Percentiles rank a stretch among this genome's conserved stretches.
These are phyloP conservation scores for Phytophthora pluvialis DNA, from an alignment of 352 stramenopile species.

Conservation along the genomic window DNA sequence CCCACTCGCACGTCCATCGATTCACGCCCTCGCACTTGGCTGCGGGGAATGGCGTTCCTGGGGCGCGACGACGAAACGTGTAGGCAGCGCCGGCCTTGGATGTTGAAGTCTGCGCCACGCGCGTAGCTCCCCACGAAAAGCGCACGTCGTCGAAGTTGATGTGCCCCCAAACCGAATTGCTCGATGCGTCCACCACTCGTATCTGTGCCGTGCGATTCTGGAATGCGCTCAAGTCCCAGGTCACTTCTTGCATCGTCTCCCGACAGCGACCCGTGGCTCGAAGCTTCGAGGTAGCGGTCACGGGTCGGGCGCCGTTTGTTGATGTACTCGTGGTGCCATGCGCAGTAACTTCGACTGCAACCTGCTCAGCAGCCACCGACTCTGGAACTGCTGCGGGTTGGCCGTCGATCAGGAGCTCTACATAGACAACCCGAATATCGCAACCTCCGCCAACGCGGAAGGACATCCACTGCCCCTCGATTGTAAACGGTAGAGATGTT, in stretches of 20 bases:
- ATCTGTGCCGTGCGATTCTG: conserved; percentile 87
- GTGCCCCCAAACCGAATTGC: conserved; percentile 90
- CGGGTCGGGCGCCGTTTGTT: conserved; percentile 15
- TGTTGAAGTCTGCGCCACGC: conserved; percentile 67
- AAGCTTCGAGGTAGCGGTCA: conserved; percentile 61
- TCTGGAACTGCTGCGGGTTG: conserved; percentile 39
- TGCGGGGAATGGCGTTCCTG: conserved; percentile 34
- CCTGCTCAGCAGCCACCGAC: conserved; percentile 39
- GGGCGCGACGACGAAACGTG: conserved; percentile 75
- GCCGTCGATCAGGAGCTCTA: conserved; percentile 96
- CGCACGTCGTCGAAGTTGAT: conserved; percentile 97
- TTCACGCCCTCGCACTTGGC: conserved; percentile 70
- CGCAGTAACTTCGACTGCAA: conserved; percentile 35
- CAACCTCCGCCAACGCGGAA: conserved; percentile 97
- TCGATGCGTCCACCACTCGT: conserved; percentile 93
- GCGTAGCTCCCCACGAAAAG: conserved; percentile 87
- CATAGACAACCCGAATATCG: conserved; percentile 90
- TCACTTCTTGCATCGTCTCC: conserved; percentile 89
- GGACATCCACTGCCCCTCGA: conserved; percentile 88
- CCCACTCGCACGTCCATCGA: conserved; percentile 80
- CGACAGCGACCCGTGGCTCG: conserved; percentile 90
- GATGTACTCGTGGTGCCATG: conserved; percentile 9
- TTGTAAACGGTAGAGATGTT: conserved; percentile 94
- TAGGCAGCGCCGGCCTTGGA: conserved; percentile 81
- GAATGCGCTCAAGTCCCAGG: conserved; percentile 91